A percentile compares a stretch with the other conserved stretches of the same genome.
Evolutionary conservation across 208 protist genomes (phyloP).

Genomic region (Crithidia bombi): DNA sequence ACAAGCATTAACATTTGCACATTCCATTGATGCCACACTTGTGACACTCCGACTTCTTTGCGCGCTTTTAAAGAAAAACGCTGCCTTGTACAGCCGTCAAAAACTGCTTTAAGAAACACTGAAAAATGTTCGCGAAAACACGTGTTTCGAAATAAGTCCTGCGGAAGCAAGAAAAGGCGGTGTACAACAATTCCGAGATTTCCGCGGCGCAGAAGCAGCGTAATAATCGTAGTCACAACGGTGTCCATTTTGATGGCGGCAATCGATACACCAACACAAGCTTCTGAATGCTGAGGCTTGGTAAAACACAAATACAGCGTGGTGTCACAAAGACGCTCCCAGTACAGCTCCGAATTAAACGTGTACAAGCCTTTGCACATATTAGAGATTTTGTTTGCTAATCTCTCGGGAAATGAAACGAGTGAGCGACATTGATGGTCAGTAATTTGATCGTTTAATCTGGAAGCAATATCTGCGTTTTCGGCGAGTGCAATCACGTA

Average conservation of each 20-base stretch:
- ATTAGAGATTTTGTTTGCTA: slow-evolving; percentile 22
- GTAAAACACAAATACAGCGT: slow-evolving; percentile 27
- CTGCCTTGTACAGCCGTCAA: slow-evolving; percentile 1
- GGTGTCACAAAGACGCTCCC: slow-evolving; percentile 35
- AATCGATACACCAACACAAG: neutral
- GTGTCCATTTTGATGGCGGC: neutral
- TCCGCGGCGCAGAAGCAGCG: slow-evolving; percentile 19
- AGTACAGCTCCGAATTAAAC: slow-evolving; percentile 26
- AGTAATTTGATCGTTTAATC: slow-evolving; percentile 5
- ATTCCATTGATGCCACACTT: slow-evolving; percentile 26
- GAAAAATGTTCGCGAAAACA: slow-evolving; percentile 20
- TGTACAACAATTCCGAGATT: slow-evolving; percentile 3
- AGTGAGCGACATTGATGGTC: slow-evolving; percentile 24
- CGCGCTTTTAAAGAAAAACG: slow-evolving; percentile 17
- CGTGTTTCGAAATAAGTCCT: slow-evolving; percentile 19
- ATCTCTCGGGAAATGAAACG: slow-evolving; percentile 39
- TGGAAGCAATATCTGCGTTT: neutral
- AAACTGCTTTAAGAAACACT: slow-evolving; percentile 3
- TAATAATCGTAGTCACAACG: slow-evolving; percentile 4
- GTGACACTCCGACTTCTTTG: slow-evolving; percentile 12
- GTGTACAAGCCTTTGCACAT: slow-evolving; percentile 5
- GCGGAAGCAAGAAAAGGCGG: slow-evolving; percentile 13
- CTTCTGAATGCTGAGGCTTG: slow-evolving; percentile 7
- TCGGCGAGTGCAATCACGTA: slow-evolving; percentile 18
- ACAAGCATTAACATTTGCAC: slow-evolving; percentile 9